Conservation (phyloP, 768 basidiomycete species). For the Glaciozyma antarctica region DNA sequence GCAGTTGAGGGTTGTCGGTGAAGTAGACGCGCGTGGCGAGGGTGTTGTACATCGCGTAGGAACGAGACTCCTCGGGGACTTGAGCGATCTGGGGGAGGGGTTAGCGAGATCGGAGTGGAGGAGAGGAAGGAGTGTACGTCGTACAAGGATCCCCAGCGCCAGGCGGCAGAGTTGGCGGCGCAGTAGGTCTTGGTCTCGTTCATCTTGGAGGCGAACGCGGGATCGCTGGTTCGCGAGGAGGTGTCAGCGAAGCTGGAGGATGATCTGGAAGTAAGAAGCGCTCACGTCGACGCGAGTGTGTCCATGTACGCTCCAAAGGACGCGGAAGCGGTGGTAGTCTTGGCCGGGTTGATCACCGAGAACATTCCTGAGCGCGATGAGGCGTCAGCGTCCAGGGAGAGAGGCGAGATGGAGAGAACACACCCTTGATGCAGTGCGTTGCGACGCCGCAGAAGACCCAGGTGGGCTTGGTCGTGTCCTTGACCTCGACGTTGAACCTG, state of each 20-base stretch:
- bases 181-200: background rate
- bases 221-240: background rate
- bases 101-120: background rate
- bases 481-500: constrained; percentile 6
- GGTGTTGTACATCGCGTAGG: background rate
- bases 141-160: background rate
- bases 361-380: background rate
- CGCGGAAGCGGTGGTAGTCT: no score
- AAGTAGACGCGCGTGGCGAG: constrained; percentile 44
- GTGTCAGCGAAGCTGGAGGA: no score
- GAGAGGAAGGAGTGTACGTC: background rate
- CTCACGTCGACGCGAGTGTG: background rate
- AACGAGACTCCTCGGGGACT: background rate
- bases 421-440: constrained; percentile 59
- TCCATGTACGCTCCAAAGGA: background rate
- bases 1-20: constrained; percentile 44
- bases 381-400: background rate
- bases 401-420: background rate
- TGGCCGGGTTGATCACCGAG: background rate
- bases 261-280: background rate
- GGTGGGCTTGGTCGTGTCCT: background rate
- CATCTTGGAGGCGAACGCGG: background rate
- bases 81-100: background rate
- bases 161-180: background rate
- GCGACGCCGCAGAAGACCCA: constrained; percentile 52